Percentiles rank a stretch among this genome's conserved stretches.
Evolutionary conservation across 805 yeast species (phyloP).

Genomic region (Debaryomyces castellii): DNA sequence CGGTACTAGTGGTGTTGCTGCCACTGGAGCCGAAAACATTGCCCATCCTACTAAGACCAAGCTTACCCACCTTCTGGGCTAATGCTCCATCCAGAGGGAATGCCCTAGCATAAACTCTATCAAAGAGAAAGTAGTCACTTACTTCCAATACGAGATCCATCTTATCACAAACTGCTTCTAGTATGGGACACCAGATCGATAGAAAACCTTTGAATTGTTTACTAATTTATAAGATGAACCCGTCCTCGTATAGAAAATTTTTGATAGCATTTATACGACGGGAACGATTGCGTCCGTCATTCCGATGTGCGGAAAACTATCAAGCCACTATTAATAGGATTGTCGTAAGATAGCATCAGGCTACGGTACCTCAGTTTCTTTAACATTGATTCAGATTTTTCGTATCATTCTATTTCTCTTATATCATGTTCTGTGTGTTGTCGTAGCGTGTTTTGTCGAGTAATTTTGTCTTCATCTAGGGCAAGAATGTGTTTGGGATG

Average conservation of each 20-base stretch:
- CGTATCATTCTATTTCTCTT: too few relatives aligned
- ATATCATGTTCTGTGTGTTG: background rate
- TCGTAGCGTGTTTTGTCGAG: too few relatives aligned
- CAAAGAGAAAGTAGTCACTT: conserved; percentile 71
- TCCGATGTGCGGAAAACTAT: conserved; percentile 2
- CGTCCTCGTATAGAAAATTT: conserved; percentile 1
- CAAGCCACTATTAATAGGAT: background rate
- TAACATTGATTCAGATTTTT: too few relatives aligned
- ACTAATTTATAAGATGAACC: background rate
- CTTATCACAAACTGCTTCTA: background rate
- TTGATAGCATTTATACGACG: conserved; percentile 3
- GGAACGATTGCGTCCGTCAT: conserved; percentile 1
- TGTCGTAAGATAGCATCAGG: background rate
- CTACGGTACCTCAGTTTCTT: background rate
- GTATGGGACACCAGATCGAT: background rate
- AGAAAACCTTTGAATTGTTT: background rate
- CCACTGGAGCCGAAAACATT: too few relatives aligned
- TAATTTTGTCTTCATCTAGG: too few relatives aligned
- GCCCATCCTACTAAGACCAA: conserved; percentile 1
- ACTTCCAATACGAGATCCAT: conserved; percentile 94
- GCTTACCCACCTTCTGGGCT: conserved; percentile 12
- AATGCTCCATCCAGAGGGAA: conserved; percentile 31
- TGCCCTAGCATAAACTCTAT: conserved; percentile 65
- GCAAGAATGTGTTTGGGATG: too few relatives aligned
- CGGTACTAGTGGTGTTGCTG: conserved; percentile 9